These are phyloP conservation scores for Boletus pseudopeckii DNA, from an alignment of 768 basidiomycete genomes.

Conservation along the genomic window DNA sequence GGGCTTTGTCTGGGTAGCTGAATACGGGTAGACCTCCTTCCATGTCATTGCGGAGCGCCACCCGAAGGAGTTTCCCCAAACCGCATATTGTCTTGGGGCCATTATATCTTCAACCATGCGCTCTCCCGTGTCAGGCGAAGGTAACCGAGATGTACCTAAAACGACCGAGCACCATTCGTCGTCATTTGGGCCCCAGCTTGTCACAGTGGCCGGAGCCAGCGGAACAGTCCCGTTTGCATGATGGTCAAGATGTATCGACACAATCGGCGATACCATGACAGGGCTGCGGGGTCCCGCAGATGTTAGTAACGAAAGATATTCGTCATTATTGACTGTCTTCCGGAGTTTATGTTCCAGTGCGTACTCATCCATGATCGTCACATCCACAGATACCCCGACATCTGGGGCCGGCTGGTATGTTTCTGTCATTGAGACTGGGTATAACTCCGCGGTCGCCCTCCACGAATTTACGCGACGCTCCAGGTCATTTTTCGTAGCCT, in stretches of 20 bases:
- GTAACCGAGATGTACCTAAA: constrained; percentile 37
- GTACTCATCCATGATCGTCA: constrained; percentile 25
- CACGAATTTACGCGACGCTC: constrained; percentile 61
- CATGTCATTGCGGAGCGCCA: constrained; percentile 21
- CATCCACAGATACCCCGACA: constrained; percentile 7
- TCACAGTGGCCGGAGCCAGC: constrained; percentile 37
- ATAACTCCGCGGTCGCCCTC: constrained; percentile 54
- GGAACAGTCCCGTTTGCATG: constrained; percentile 53
- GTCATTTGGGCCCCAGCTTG: constrained; percentile 53
- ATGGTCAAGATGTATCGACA: constrained; percentile 51
- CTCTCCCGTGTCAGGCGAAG: constrained; percentile 56
- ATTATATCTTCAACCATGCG: constrained; percentile 36
- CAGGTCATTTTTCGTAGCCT: constrained; percentile 48
- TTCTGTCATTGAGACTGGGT: constrained; percentile 45
- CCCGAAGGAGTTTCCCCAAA: constrained; percentile 27
- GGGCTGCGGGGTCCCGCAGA: constrained; percentile 55
- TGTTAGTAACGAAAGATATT: constrained; percentile 65
- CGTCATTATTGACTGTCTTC: constrained; percentile 43
- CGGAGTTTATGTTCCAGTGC: constrained; percentile 8
- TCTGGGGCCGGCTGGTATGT: constrained; percentile 20
- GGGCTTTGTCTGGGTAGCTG: neutral
- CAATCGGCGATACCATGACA: constrained; percentile 37
- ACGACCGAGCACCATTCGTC: constrained; percentile 34
- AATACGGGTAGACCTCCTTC: constrained; percentile 21
- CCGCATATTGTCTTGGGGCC: constrained; percentile 1